A percentile compares a stretch with the other conserved stretches of the same genome.
phyloP scores from a whole-genome alignment of 805 yeast species.

The Schwanniomyces occidentalis region DNA sequence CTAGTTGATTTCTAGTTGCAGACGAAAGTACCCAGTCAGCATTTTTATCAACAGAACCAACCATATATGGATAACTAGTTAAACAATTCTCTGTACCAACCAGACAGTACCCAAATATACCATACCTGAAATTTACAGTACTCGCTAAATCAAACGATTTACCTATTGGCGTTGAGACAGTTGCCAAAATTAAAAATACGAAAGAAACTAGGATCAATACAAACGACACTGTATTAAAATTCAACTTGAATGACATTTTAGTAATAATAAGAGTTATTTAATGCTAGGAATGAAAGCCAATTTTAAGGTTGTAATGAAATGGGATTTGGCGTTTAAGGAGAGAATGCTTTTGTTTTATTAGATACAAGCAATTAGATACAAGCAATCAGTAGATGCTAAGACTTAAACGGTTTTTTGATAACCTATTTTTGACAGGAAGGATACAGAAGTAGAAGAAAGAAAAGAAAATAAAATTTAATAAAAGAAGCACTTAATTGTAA shows the following conservation, averaged over 20 bases:
- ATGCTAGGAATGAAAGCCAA: no score
- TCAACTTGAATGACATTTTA: constrained; percentile 9
- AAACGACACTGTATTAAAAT: constrained; percentile 17
- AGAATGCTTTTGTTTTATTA: no score
- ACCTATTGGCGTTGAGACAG: constrained; percentile 62
- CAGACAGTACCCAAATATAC: constrained; percentile 67
- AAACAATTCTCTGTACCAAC: constrained; percentile 35
- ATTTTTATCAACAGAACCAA: constrained; percentile 25
- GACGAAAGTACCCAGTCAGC: constrained; percentile 51
- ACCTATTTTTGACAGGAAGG: no score
- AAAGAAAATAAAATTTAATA: no score
- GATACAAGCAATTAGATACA: no score
- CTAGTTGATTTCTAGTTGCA: constrained; percentile 50
- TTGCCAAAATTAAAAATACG: constrained; percentile 62
- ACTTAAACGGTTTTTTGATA: no score
- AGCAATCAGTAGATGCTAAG: no score
- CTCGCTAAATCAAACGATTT: constrained; percentile 49
- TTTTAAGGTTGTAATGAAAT: no score
- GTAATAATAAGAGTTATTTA: no score
- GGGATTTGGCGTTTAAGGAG: no score
- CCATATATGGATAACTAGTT: constrained; percentile 48
- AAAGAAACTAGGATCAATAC: constrained; percentile 52
- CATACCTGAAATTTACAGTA: constrained; percentile 49
- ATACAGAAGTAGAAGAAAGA: no score
- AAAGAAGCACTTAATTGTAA: no score